Base-by-base conservation (phyloP, 2,329 filamentous ascomycete species). In the Aspergillus costaricaensis region DNA sequence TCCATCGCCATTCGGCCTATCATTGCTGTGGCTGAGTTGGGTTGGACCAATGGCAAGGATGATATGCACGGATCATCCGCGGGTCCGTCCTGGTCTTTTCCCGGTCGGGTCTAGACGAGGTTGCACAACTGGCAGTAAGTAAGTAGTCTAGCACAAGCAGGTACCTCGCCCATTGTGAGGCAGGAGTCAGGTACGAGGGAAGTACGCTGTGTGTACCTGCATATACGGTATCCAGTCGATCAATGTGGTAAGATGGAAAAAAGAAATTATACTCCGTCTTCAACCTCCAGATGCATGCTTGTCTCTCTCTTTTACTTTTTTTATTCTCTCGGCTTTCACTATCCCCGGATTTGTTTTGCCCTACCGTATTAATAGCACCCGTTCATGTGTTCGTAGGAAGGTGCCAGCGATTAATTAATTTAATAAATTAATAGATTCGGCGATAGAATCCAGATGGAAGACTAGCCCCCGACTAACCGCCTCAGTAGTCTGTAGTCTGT, bases 41-140 rank as follows among this genome's bases (percentile, higher is more conserved):
- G 21, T 47, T 60, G 52, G 25, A 6, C 58, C 52, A 60, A 60
- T 60, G 2, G 52, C 4, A 52, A 23, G 2, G 12, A 12, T 14
- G 12, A 5, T n/a, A 27, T 52, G 58, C 58, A 60, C 58, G 53
- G 58, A 60, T 56, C 52, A 60, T 56, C 53, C 30, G 38, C 49
- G 52, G 47, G 50, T 47, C 32, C n/a, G 50, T 32, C 19, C 50
- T 25, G 21, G 14, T 39, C 27, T 14, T 39, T 53, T 17, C 50
- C 30, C 17, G 10, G 23, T 36, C 5, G 3, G 21, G 30, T 17
- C 30, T 53, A 50, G 47, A n/a, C 23, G 7, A n/a, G 25, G 47
- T 50, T 17, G 25, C 25, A 50, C 47, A 27, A 50, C 47, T 17
- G 27, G 47, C 30, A 50, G 50, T 25, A 30, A 50, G 50, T 25